Evolutionary conservation across 441 rosid species (phyloP), one percentile per base, ranked within the genome.

Genomic region (Gossypium trilobum): DNA sequence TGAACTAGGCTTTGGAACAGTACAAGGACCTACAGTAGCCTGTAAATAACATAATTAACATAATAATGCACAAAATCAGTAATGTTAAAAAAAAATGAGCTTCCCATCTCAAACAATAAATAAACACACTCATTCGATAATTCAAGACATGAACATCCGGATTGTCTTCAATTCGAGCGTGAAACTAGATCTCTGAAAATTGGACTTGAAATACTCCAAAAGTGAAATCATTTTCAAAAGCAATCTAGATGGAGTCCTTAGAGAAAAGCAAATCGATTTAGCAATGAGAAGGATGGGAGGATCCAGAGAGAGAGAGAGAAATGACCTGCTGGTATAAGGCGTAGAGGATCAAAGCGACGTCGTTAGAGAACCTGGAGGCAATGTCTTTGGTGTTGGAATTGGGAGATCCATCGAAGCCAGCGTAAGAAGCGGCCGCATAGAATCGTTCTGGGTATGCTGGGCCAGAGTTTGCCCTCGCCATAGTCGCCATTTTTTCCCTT

Each of bases 381-480:
- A 95, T 81, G 51, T 63, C 73, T 72, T 75, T 78, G 75, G 74
- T 56, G 79, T 89, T 70, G 48, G 93, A 77, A 79, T 78, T 75
- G 11, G 84, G 83, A 83, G 98, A 93, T 91, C 98, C 97, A 39
- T 89, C 95, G 78, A 95, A 84, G 66, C 99, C 99, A 73, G 87
- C 94, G 78, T 78, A 95, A 8, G 96, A 65, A 11, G 98, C 92
- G 13, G 99, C 99, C 6, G 97, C 93, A 69, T 86, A 93, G 87
- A 95, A 95, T 48, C 99, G 88, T 78, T 90, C 97, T 23, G 99
- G 98, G 74, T 93, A 95, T 31, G 98, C 95, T 75, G 88, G 91
- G 81, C 97, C 95, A 70, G 98, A 89, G 86, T 86, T 90, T 64
- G 88, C 92, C 81, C 97, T 87, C 85, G 90, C 85, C 94, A 91